These are phyloP conservation scores for Fragaria vesca DNA, from an alignment of 306 rosid species.

Conservation along the genomic window DNA sequence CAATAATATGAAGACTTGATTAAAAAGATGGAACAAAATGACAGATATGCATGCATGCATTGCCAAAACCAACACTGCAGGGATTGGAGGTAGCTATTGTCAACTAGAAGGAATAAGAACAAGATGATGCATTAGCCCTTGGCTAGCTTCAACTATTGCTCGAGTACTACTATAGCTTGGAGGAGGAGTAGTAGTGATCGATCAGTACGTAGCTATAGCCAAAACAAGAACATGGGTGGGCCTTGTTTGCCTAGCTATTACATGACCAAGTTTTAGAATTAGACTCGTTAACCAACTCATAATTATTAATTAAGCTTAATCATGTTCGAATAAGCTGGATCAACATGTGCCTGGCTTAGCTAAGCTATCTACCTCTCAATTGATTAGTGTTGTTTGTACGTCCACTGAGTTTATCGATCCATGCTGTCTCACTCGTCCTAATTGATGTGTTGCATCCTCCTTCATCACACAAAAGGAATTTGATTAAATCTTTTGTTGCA, in stretches of 20 bases:
- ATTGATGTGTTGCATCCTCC: not conserved
- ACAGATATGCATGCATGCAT: constrained; percentile 6
- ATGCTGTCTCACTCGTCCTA: not conserved
- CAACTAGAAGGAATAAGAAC: not conserved
- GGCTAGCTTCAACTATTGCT: not conserved
- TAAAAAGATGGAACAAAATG: not conserved
- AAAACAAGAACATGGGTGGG: constrained; percentile 38
- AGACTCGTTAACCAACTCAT: constrained; percentile 25
- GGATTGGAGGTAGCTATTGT: constrained; percentile 13
- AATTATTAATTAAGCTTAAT: constrained; percentile 1
- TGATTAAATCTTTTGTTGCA: not conserved
- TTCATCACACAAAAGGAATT: not conserved
- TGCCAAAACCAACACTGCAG: constrained; percentile 12
- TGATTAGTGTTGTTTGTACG: constrained; percentile 8
- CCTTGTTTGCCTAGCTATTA: constrained; percentile 19
- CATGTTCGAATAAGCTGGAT: constrained; percentile 9
- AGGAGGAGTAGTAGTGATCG: not conserved
- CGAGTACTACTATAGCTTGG: not conserved
- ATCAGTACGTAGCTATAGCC: not conserved
- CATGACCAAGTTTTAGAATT: constrained; percentile 16
- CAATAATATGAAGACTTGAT: not conserved
- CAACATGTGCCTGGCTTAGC: not conserved
- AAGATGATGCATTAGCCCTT: not conserved
- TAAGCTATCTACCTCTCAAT: constrained; percentile 11
- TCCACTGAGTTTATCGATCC: not conserved